A percentile compares a stretch with the other conserved stretches of the same genome.
Conservation (phyloP, 306 rosid genomes). For the Carpinus viminea region DNA sequence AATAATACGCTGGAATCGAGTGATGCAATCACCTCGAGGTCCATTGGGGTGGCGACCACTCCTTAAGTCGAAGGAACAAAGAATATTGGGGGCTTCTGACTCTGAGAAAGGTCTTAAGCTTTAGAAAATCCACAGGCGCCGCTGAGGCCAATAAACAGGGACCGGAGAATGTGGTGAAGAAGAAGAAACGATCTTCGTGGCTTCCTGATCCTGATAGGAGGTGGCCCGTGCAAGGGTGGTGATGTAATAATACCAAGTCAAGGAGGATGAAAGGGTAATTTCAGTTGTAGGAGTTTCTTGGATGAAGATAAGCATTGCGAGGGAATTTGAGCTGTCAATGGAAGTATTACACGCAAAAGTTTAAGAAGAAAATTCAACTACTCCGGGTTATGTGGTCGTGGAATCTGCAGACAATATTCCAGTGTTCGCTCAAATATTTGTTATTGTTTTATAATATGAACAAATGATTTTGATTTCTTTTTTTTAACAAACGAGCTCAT, state of each 20-base stretch:
- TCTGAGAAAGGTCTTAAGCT: slow-evolving; percentile 38
- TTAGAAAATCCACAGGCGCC: slow-evolving; percentile 20
- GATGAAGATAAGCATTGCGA: neutral
- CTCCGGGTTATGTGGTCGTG: too few species aligned
- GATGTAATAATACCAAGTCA: slow-evolving; percentile 8
- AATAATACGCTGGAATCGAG: slow-evolving; percentile 28
- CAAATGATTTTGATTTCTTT: too few species aligned
- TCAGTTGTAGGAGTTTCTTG: neutral
- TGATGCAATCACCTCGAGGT: too few species aligned
- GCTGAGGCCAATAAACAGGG: neutral
- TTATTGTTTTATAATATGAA: too few species aligned
- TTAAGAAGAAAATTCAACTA: neutral
- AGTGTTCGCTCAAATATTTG: neutral
- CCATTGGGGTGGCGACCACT: too few species aligned
- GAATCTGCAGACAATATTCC: too few species aligned
- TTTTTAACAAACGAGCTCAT: too few species aligned
- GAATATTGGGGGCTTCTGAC: slow-evolving; percentile 33
- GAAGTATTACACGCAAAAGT: neutral
- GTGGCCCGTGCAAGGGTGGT: slow-evolving; percentile 76
- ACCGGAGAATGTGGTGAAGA: neutral
- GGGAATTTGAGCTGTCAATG: neutral
- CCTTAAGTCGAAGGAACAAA: slow-evolving; percentile 28
- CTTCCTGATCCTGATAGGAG: slow-evolving; percentile 53
- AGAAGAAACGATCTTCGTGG: slow-evolving; percentile 59
- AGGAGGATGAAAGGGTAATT: slow-evolving; percentile 4